Evolutionary conservation across 2,329 filamentous ascomycete genomes (phyloP).

Genomic region (Sporothrix inflata): DNA sequence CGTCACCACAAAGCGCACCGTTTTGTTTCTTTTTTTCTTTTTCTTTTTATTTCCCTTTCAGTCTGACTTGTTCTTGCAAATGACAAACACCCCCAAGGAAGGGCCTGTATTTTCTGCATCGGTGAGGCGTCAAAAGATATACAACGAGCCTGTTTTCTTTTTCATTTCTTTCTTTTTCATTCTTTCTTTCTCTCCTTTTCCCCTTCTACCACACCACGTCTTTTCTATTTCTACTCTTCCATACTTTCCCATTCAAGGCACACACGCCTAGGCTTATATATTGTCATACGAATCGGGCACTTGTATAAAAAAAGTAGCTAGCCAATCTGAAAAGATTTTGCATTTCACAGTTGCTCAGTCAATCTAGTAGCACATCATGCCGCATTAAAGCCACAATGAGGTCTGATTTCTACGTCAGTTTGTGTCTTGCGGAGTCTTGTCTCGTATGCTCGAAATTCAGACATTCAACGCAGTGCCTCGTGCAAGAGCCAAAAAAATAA

Average conservation of each 20-base stretch:
- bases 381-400: neutral
- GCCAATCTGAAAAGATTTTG: neutral
- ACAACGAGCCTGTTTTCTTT: neutral
- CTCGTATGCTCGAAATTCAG: neutral
- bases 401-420: neutral
- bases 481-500: neutral
- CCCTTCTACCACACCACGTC: neutral
- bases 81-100: neutral
- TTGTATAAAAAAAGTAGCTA: neutral
- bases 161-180: neutral
- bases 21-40: conserved; percentile 1
- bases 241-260: neutral
- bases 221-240: neutral
- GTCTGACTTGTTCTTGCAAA: neutral
- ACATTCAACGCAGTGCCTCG: neutral
- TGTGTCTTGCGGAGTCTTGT: neutral
- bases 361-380: neutral
- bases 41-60: neutral
- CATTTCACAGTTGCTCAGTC: neutral
- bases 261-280: neutral
- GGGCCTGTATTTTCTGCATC: conserved; percentile 26
- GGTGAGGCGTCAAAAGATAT: conserved; percentile 23
- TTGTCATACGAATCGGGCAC: neutral
- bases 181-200: neutral
- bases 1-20: neutral